Base-by-base conservation (phyloP, 371 early-diverging fungal species). In the Thermomucor indicae-seudaticae region DNA sequence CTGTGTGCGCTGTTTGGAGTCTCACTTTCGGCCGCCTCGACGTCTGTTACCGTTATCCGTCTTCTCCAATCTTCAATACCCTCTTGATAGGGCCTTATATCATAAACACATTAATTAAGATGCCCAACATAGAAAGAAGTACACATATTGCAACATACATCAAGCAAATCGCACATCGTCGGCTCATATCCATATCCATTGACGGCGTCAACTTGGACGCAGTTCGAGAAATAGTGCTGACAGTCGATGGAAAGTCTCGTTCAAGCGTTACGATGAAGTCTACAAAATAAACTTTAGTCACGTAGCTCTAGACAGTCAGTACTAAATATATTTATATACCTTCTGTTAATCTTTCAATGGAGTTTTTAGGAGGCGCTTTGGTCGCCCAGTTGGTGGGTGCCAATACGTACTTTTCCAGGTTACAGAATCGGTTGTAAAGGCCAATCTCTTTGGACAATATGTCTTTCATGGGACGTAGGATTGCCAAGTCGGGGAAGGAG, bases 241-340 rank as follows among this genome's bases (percentile, higher is more conserved):
- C 90, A 0, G 94, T 94, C 4, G 93, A 89, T 0, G 92, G 86
- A 52, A 91, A 96, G 47, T 87, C 93, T 10, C 75, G 68, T 51
- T 91, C 91, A 25, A 96, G 73, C 0, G 84, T 80, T 0, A 79
- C 72, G 39, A 94, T 85, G 52, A 96, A 93, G 0, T 87, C 86
- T 69, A 54, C 6, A 31, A 6, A 22, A 10, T 11, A 8, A 31
- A 17, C 34, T 7, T 29, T 41, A 29, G 8, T 30, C 14, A n/a
- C 42, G 48, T 27, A 12, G 20, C 17, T 34, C 41, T 7, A 10
- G 6, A 40, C 14, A 40, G 12, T 7, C 16, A 29, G 45, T 3
- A 45, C 11, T 25, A 45, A 23, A 19, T 28, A 23, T 16, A 37
- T n/a, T 5, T 39, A 43, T 35, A 34, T 52, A 75, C 77, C 70